Evolutionary conservation across 768 basidiomycete genomes (phyloP), one percentile per base, ranked within the genome.

Genomic region (Cytidiella melzeri): DNA sequence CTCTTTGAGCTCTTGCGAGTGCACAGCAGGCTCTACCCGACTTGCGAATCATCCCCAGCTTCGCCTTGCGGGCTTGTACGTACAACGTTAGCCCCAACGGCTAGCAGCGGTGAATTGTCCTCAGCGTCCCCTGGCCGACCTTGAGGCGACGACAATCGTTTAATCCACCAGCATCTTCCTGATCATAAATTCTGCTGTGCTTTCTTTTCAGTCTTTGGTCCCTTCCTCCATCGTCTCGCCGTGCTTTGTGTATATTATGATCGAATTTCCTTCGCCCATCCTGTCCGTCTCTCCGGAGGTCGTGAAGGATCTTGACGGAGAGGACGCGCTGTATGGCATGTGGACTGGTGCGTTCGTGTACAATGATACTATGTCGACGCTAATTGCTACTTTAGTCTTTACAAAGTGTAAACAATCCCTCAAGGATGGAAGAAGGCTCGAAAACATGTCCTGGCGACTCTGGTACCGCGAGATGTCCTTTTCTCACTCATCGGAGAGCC

Each of bases 371-470:
- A 25, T 27, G 37, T 24, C 37, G 46, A 40, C 18, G n/a, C 46
- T 47, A 9, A 47, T 25, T 3, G 10, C n/a, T 39, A 5, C 25
- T 47, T 43, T 57, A 90, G 91, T 93, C 5, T 91, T 93, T 60
- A 80, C 87, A 45, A 88, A 89, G 64, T 90, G 85, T 71, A 89
- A 87, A 65, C 76, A 79, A 55, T 81, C 81, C 1, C 69, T 93
- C 3, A 76, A 84, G 57, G 84, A 92, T 57, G 92, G 92, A n/a
- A 74, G 72, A 5, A 69, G 91, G 24, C 75, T 92, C 24, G 91
- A 93, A 68, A 92, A 94, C 60, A 83, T 93, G 47, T 82, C 86
- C 3, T 94, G 91, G 91, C 72, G 91, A 45, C 69, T 93, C 6
- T 88, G 88, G 84, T 79, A 85, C 62, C 76, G 81, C 55, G 79